These are phyloP conservation scores for Elaeis oleifera DNA, from an alignment of 202 grass and related monocot species.

Conservation along the genomic window DNA sequence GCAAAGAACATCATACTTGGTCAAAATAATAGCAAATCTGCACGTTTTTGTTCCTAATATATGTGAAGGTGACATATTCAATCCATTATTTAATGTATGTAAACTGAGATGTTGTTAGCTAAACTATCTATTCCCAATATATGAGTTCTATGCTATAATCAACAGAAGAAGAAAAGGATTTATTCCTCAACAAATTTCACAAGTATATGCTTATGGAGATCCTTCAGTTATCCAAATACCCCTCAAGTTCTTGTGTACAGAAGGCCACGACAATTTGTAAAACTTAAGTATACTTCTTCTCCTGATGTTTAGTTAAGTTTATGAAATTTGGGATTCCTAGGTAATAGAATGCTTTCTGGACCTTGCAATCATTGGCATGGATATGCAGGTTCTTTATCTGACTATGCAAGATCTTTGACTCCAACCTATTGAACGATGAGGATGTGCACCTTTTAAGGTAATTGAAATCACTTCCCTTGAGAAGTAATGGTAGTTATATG, in stretches of 20 bases:
- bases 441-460: slow-evolving; percentile 82
- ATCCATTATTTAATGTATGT: slow-evolving; percentile 1
- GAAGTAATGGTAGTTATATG: not conserved
- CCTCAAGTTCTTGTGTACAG: slow-evolving; percentile 28
- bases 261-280: slow-evolving; percentile 48
- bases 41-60: slow-evolving; percentile 96
- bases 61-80: slow-evolving; percentile 63
- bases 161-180: slow-evolving; percentile 95
- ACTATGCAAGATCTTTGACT: slow-evolving; percentile 69
- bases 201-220: slow-evolving; percentile 47
- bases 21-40: slow-evolving; percentile 97
- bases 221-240: slow-evolving; percentile 19
- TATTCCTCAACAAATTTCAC: slow-evolving; percentile 84
- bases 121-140: slow-evolving; percentile 21
- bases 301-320: slow-evolving; percentile 1
- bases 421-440: slow-evolving; percentile 72
- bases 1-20: slow-evolving; percentile 78
- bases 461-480: slow-evolving; percentile 24
- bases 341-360: not conserved
- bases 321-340: not conserved
- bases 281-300: slow-evolving; percentile 55
- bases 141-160: slow-evolving; percentile 22
- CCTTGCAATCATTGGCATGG: slow-evolving; percentile 19
- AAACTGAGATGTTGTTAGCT: not conserved
- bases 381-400: slow-evolving; percentile 66